Evolutionary conservation across 192 early-diverging fungal genomes (phyloP), one percentile per base, ranked within the genome.

Genomic region (Entomortierella parvispora): DNA sequence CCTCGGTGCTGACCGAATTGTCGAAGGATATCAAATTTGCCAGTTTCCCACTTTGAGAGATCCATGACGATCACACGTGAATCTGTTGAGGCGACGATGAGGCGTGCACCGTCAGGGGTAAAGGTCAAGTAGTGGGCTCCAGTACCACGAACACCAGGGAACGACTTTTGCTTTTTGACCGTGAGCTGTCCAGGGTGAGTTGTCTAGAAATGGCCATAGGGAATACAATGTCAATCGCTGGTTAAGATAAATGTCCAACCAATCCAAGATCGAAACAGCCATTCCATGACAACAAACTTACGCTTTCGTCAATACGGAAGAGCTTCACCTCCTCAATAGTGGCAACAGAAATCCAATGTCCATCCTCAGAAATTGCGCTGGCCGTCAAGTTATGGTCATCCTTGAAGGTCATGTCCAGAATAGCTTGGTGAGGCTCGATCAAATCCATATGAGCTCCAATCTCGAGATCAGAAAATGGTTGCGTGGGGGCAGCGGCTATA

Each of bases 81-180:
- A 57, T 97, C 93, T 6, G 76, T 80, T 4, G 93, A 92, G 11
- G 89, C 93, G 32, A 97, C 78, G 18, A 94, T 85, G n/a, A 98
- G 64, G 46, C 85, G 83, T 31, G 65, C 80, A n/a, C 88, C 91
- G 62, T 94, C 93, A 17, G 87, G 86, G 5, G 96, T 93, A 70
- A 99, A 98, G 23, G 72, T 55, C 54, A 97, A 85, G 55, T 81
- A 72, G 53, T 89, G 83, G 2, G 93, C 93, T 44, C 91, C 93
- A 37, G 70, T 68, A 54, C 65, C 68, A 25, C 70, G 43, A 23
- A 79, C 67, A 20, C 80, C 70, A 17, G 71, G 61, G 64, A 87
- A 87, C 0, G 65, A 54, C 52, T 79, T 71, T 53, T 82, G 79
- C 46, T 89, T 89, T 47, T 79, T 76, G 23, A 84, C 82, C 28